These are phyloP conservation scores for Diutina catenulata DNA, from an alignment of 1,139 yeast genomes.

Conservation along the genomic window DNA sequence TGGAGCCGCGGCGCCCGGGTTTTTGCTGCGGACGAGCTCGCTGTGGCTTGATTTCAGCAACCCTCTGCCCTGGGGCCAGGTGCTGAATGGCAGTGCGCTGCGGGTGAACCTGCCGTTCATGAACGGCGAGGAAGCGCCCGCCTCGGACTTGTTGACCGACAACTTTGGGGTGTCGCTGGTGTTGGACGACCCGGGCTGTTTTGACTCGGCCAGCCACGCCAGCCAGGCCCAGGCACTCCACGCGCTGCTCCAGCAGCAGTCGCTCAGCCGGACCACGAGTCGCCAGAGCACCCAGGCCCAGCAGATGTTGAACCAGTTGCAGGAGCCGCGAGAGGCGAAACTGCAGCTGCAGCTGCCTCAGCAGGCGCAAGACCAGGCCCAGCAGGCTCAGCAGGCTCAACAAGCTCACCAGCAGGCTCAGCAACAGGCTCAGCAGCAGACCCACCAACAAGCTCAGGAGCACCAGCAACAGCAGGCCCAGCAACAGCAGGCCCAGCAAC, in stretches of 20 bases:
- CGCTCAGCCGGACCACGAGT: too few species aligned
- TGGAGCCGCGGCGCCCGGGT: not conserved
- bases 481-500: slow-evolving; percentile 10
- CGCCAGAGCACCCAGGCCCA: too few species aligned
- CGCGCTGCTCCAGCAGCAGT: not conserved
- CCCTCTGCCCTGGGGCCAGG: slow-evolving; percentile 1
- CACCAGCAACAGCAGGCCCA: slow-evolving; percentile 21
- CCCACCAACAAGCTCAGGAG: not conserved
- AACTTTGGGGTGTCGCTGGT: not conserved
- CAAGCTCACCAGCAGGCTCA: not conserved
- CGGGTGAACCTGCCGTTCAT: slow-evolving; percentile 5
- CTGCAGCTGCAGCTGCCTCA: slow-evolving; percentile 1
- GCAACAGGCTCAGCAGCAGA: not conserved
- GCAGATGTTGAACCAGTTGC: too few species aligned
- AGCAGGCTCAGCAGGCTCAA: not conserved
- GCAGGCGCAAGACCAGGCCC: not conserved
- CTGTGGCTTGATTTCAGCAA: slow-evolving; percentile 1
- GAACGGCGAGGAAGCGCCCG: slow-evolving; percentile 2
- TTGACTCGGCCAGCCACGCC: not conserved
- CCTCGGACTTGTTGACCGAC: not conserved
- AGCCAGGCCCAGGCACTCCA: slow-evolving; percentile 1
- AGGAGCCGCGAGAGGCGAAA: not conserved
- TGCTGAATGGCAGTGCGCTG: not conserved
- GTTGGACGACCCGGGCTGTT: not conserved
- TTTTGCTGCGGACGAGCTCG: not conserved